A percentile compares a stretch with the other conserved stretches of the same genome.
These are phyloP conservation scores for cucumber (Cucumis sativus) DNA, from an alignment of 306 rosid species.

Conservation along the genomic window DNA sequence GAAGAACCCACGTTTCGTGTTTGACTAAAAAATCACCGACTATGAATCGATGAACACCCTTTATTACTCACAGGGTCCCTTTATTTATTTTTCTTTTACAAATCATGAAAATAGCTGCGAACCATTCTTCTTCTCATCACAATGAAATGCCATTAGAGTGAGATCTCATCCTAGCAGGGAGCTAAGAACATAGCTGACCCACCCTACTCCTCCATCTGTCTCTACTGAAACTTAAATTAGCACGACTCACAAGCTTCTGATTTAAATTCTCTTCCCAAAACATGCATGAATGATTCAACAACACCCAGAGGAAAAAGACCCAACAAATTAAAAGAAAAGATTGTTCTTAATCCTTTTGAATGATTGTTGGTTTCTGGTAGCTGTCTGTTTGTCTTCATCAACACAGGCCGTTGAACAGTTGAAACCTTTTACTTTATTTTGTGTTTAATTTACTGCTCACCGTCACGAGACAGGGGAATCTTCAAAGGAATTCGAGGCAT, in stretches of 20 bases:
- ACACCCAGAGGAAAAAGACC: not conserved
- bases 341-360: not conserved
- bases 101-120: too few relatives aligned
- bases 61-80: too few relatives aligned
- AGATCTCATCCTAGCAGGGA: not conserved
- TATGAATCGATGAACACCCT: too few relatives aligned
- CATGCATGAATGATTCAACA: not conserved
- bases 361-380: not conserved
- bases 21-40: too few relatives aligned
- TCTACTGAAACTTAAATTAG: not conserved
- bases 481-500: not conserved
- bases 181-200: not conserved
- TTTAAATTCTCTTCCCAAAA: not conserved
- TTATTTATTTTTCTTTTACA: too few relatives aligned
- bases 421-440: not conserved
- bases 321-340: not conserved
- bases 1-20: too few relatives aligned
- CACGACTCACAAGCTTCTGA: not conserved
- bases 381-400: conserved; percentile 3
- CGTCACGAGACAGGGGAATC: conserved; percentile 7
- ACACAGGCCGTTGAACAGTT: not conserved
- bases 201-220: not conserved
- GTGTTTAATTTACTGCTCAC: not conserved
- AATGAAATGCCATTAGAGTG: not conserved
- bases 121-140: not conserved